Conservation (phyloP, 768 basidiomycete species). For the Termitomyces sp. region DNA sequence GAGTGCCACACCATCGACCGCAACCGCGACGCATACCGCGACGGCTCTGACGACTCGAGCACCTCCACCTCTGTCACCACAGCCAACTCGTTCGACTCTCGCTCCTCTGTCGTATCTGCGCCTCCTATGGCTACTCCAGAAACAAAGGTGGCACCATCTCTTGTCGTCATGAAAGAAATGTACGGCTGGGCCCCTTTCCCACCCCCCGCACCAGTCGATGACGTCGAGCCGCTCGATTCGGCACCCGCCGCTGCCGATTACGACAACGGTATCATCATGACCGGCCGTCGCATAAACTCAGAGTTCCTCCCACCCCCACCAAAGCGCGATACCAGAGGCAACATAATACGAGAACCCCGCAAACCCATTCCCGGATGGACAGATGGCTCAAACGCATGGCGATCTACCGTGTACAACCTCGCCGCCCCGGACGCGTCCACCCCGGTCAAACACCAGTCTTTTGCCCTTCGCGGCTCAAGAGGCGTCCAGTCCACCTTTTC, state of each 20-base stretch:
- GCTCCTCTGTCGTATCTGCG: conserved; percentile 41
- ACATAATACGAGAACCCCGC: conserved; percentile 32
- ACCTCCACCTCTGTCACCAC: conserved; percentile 21
- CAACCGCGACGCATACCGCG: conserved; percentile 47
- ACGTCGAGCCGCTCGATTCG: conserved; percentile 22
- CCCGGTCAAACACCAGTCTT: conserved; percentile 39
- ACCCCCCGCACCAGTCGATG: conserved; percentile 37
- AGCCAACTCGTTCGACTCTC: conserved; percentile 39
- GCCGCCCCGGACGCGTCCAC: conserved; percentile 36
- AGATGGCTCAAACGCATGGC: conserved; percentile 66
- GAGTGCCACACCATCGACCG: conserved; percentile 67
- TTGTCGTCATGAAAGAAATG: conserved; percentile 31
- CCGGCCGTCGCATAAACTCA: conserved; percentile 50
- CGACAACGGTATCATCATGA: conserved; percentile 69
- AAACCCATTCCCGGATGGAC: conserved; percentile 66
- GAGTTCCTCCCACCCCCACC: conserved; percentile 40
- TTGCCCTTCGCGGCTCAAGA: conserved; percentile 47
- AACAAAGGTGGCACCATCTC: conserved; percentile 28
- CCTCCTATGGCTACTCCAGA: conserved; percentile 33
- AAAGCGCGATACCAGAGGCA: conserved; percentile 35
- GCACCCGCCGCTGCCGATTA: conserved; percentile 36
- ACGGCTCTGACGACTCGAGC: conserved; percentile 5
- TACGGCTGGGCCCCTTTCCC: conserved; percentile 56
- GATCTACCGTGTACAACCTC: conserved; percentile 59
- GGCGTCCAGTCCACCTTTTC: conserved; percentile 49